Evolutionary conservation across 345 rosid genomes (phyloP).

Genomic region (Dimocarpus longan): DNA sequence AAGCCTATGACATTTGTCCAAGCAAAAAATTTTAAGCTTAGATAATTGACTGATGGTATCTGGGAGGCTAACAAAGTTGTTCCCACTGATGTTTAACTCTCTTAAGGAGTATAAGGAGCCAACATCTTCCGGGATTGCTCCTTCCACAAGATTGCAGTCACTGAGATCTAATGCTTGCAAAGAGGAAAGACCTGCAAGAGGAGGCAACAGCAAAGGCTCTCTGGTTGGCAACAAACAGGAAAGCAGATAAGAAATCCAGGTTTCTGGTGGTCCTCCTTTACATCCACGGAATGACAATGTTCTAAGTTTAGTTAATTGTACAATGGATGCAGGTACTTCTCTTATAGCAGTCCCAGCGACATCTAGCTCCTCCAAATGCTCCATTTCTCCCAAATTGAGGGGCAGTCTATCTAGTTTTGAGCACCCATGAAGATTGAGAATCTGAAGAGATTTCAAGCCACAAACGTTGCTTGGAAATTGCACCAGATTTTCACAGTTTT

Average conservation of each 20-base stretch:
- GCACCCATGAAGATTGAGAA: too few relatives aligned
- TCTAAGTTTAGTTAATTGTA: background rate
- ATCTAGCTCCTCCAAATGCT: background rate
- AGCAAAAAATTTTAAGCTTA: conserved; percentile 5
- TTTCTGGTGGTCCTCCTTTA: too few relatives aligned
- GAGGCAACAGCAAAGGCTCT: background rate
- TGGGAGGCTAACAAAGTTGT: background rate
- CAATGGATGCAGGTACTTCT: background rate
- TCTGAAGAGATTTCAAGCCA: too few relatives aligned
- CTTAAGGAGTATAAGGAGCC: background rate
- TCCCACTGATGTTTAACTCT: background rate
- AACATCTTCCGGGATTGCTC: background rate
- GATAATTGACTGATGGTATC: background rate
- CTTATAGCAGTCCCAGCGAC: background rate
- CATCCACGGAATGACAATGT: background rate
- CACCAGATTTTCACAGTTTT: too few relatives aligned
- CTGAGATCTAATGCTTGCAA: background rate
- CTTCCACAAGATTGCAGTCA: background rate
- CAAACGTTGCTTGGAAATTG: too few relatives aligned
- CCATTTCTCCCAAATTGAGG: too few relatives aligned
- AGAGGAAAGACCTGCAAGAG: background rate
- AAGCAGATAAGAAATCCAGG: background rate
- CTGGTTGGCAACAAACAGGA: too few relatives aligned
- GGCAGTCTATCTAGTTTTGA: too few relatives aligned
- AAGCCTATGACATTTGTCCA: conserved; percentile 12